phyloP scores from a whole-genome alignment of 1,284 basidiomycete species.

The Neonothopanus nambi region DNA sequence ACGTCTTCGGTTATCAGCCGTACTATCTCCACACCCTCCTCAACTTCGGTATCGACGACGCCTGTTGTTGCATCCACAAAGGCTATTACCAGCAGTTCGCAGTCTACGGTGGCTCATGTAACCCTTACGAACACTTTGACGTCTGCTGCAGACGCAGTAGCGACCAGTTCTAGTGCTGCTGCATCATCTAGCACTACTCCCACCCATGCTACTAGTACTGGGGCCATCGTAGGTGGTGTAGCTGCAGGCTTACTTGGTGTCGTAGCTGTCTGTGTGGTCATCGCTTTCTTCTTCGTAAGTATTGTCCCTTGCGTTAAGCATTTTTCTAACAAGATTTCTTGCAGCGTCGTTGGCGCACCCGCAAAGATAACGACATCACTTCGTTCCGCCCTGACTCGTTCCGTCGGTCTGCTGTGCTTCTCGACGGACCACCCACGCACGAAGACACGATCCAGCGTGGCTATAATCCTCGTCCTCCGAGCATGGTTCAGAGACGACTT shows the following conservation, averaged over 20 bases:
- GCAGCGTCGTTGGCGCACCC: constrained; percentile 48
- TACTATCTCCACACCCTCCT: neutral
- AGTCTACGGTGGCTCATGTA: neutral
- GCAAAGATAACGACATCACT: constrained; percentile 36
- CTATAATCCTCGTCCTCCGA: constrained; percentile 50
- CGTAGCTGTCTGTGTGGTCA: constrained; percentile 45
- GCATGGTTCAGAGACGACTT: constrained; percentile 54
- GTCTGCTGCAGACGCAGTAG: neutral
- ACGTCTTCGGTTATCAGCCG: neutral
- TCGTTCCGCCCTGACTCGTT: constrained; percentile 56
- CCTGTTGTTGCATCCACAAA: neutral
- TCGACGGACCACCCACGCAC: constrained; percentile 47
- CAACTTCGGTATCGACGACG: neutral
- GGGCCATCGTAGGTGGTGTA: constrained; percentile 49
- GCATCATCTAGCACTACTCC: constrained; percentile 16
- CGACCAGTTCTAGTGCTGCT: neutral
- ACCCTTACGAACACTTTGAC: neutral
- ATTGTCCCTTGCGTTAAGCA: constrained; percentile 7
- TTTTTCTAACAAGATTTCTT: constrained; percentile 9
- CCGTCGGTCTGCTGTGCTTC: constrained; percentile 59
- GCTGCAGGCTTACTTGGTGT: constrained; percentile 50
- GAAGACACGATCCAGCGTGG: constrained; percentile 35
- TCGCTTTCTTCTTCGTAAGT: constrained; percentile 58
- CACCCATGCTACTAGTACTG: constrained; percentile 32
- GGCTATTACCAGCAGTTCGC: neutral